Base-by-base conservation (phyloP, 495 filamentous ascomycete genomes). In the Letharia lupina region DNA sequence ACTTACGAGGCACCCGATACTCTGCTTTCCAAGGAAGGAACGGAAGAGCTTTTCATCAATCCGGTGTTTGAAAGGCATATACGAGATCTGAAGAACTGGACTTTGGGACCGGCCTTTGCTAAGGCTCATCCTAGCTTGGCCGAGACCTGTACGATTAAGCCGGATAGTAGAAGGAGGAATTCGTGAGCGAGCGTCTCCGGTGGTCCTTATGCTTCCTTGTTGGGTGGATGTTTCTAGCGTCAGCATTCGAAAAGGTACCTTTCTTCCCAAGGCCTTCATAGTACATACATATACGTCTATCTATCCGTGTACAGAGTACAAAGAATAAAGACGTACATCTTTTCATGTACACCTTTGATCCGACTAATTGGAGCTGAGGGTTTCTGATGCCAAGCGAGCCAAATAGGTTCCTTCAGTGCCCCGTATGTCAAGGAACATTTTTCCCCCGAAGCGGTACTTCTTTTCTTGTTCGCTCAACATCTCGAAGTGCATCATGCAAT, bases 31-130 rank as follows among this genome's bases (percentile, higher is more conserved):
- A 82, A 77, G 47, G 78, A 82, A 0, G 83, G 84, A 31, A 60
- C 44, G 15, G 82, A 83, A 2, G 86, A 89, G 67, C 72, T 89
- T 65, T 76, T 84, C 39, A 89, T 95, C 61, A 93, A 93, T 65
- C 89, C 89, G 0, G 88, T 87, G 0, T 95, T 93, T 74, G 89
- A 91, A 73, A 73, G 84, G 41, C 91, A 95, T 75, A 67, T 93
- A 60, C 65, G 84, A 9, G 77, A 86, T 62, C 61, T 90, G 61
- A 78, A 78, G 64, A 92, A 92, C 71, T 95, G 91, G 91, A 86
- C 82, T 59, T 71, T 95, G n/a, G 90, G 91, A 4, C 78, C 83
- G 9, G 77, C 78, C 9, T 95, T 93, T 72, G 79, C 81, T 35
- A 77, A 81, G 64, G 77, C 82, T 5, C 89, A 86, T 73, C 90